Evolutionary conservation across 208 protist genomes (phyloP).

Genomic region (Leishmania arabica): DNA sequence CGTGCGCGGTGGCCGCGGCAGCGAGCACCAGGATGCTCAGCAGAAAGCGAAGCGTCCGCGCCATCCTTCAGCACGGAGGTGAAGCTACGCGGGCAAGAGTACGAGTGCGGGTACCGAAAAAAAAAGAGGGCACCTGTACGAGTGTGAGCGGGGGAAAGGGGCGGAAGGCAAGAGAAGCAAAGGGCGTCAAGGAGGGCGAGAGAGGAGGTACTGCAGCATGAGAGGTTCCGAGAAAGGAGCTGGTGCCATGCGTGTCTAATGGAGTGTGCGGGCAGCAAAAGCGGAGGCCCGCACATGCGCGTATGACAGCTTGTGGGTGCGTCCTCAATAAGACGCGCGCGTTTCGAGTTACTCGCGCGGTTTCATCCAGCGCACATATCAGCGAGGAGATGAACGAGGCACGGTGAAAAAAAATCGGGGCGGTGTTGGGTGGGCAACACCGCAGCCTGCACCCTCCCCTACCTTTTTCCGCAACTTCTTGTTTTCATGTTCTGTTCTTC

Average conservation of each 20-base stretch:
- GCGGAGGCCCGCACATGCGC: background rate
- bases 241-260: background rate
- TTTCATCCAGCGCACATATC: background rate
- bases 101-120: background rate
- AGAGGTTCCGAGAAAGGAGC: background rate
- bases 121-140: background rate
- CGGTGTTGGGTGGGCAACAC: too few species aligned
- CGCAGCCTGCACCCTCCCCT: background rate
- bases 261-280: background rate
- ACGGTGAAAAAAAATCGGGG: background rate
- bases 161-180: background rate
- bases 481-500: background rate
- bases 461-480: background rate
- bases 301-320: background rate
- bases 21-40: conserved; percentile 14
- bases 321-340: background rate
- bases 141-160: background rate
- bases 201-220: background rate
- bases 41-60: conserved; percentile 2
- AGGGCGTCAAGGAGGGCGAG: background rate
- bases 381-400: background rate
- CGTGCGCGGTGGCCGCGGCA: conserved; percentile 1
- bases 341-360: background rate
- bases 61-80: background rate
- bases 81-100: background rate